Evolutionary conservation across 1,139 yeast species (phyloP).

Genomic region (Kurtzmaniella quercitrusa): DNA sequence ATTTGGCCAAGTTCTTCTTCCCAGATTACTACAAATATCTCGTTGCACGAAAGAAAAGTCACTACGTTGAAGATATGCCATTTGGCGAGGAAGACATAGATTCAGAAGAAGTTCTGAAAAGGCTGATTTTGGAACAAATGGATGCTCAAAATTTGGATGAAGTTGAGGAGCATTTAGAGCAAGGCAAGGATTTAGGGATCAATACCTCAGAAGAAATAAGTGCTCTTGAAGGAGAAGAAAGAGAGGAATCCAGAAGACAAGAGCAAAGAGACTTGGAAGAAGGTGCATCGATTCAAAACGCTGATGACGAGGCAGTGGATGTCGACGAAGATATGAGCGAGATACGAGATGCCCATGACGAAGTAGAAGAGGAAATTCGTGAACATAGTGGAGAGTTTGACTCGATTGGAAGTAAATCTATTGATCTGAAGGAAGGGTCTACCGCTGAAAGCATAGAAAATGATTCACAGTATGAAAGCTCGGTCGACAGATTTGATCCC

Average conservation of each 20-base stretch:
- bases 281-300: neutral
- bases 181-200: neutral
- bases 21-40: slow-evolving; percentile 6
- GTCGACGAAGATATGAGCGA: neutral
- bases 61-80: neutral
- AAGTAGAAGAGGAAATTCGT: slow-evolving; percentile 1
- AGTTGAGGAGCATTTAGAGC: slow-evolving; percentile 8
- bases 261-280: neutral
- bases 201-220: neutral
- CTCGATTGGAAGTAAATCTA: neutral
- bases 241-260: neutral
- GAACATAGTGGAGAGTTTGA: neutral
- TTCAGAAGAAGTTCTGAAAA: slow-evolving; percentile 6
- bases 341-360: neutral
- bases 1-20: slow-evolving; percentile 9
- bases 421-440: neutral
- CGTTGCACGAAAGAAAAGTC: neutral
- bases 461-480: neutral
- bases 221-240: neutral
- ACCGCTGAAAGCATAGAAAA: neutral
- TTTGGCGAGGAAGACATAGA: slow-evolving; percentile 5
- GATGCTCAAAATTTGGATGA: slow-evolving; percentile 11
- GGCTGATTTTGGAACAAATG: slow-evolving; percentile 7
- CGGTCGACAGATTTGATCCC: neutral
- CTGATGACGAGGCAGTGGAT: neutral